These are phyloP conservation scores for Boletus barrowsii DNA, from an alignment of 768 basidiomycete genomes.

Conservation along the genomic window DNA sequence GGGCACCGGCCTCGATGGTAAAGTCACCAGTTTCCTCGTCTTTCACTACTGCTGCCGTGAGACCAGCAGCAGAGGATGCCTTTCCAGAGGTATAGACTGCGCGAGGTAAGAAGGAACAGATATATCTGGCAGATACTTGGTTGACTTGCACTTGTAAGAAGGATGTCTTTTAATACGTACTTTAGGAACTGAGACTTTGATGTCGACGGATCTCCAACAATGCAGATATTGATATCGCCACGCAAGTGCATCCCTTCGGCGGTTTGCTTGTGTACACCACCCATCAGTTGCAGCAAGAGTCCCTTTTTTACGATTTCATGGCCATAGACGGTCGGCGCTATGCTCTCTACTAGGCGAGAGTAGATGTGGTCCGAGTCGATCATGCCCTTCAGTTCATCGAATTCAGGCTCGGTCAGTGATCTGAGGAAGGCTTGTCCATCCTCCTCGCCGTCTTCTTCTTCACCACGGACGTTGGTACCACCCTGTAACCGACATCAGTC, in stretches of 20 bases:
- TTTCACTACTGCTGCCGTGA: constrained; percentile 96
- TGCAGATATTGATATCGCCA: constrained; percentile 97
- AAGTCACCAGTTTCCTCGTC: constrained; percentile 99
- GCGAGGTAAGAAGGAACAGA: constrained; percentile 96
- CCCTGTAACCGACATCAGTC: constrained; percentile 42
- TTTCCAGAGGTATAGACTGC: constrained; percentile 99
- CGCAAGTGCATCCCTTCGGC: constrained; percentile 96
- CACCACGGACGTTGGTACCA: constrained; percentile 86
- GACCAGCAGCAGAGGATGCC: constrained; percentile 96
- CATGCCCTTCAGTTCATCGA: constrained; percentile 93
- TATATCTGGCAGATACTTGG: constrained; percentile 58
- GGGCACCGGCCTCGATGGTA: constrained; percentile 97
- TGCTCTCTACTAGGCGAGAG: constrained; percentile 86
- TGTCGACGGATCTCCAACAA: constrained; percentile 95
- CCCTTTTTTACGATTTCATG: constrained; percentile 99
- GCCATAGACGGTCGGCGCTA: constrained; percentile 97
- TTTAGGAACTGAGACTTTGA: constrained; percentile 99
- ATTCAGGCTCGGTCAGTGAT: constrained; percentile 88
- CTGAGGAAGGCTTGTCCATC: constrained; percentile 83
- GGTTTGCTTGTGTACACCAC: constrained; percentile 97
- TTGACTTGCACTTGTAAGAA: neutral
- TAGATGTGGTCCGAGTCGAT: constrained; percentile 95
- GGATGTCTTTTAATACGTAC: constrained; percentile 43
- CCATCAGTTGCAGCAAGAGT: constrained; percentile 92
- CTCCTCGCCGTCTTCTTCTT: constrained; percentile 75